Conservation (phyloP, 768 basidiomycete species). For the Lactarius evosmus region DNA sequence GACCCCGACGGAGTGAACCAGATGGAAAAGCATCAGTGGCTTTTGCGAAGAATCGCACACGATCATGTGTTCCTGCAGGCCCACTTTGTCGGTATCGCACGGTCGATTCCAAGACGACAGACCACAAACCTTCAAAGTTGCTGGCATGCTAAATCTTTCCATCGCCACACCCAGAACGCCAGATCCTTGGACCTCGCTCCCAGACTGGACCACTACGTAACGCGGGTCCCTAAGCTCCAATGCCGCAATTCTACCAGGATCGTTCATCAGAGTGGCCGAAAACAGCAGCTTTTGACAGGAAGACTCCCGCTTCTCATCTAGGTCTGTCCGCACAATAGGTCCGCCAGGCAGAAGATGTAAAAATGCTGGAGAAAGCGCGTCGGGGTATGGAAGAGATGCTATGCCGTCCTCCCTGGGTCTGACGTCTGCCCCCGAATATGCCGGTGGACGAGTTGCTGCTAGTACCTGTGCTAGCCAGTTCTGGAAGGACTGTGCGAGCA, state of each 20-base stretch:
- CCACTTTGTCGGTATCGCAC: not conserved
- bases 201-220: constrained; percentile 79
- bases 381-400: constrained; percentile 37
- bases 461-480: constrained; percentile 89
- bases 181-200: constrained; percentile 32
- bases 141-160: constrained; percentile 81
- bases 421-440: constrained; percentile 4
- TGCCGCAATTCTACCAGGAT: constrained; percentile 89
- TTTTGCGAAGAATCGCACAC: constrained; percentile 77
- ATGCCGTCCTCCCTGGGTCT: not conserved
- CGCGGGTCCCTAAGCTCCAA: constrained; percentile 75
- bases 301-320: constrained; percentile 53
- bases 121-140: constrained; percentile 60
- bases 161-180: constrained; percentile 54
- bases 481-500: constrained; percentile 93
- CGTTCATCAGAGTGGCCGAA: constrained; percentile 91
- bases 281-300: constrained; percentile 95
- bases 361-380: constrained; percentile 64
- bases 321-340: constrained; percentile 45
- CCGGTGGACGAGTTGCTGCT: constrained; percentile 55
- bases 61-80: constrained; percentile 76
- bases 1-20: constrained; percentile 61
- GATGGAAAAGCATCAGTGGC: constrained; percentile 85
- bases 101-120: constrained; percentile 8
- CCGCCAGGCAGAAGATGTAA: constrained; percentile 41